Evolutionary conservation across 164 flowering plant species (phyloP).

Genomic region (Malania oleifera): DNA sequence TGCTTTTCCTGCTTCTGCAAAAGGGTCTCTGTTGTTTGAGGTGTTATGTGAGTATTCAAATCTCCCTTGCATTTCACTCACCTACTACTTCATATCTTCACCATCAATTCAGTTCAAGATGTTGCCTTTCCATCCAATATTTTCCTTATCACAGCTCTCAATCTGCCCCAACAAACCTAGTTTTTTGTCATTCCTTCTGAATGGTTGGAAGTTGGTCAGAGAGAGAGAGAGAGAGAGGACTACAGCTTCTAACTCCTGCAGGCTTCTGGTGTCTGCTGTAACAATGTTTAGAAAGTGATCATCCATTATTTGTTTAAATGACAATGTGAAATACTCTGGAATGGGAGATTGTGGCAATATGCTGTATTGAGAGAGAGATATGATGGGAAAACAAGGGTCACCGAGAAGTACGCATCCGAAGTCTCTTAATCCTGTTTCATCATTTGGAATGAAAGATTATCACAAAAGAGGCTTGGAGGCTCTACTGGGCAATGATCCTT

Average conservation of each 20-base stretch:
- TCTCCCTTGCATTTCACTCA: constrained; percentile 31
- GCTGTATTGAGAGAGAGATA: constrained; percentile 6
- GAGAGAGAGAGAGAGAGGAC: neutral
- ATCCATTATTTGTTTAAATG: too few species aligned
- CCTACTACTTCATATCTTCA: constrained; percentile 31
- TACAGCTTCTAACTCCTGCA: neutral
- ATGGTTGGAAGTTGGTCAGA: constrained; percentile 13
- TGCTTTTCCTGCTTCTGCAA: constrained; percentile 15
- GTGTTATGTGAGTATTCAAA: constrained; percentile 10
- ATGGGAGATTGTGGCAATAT: too few species aligned
- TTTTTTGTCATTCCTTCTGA: constrained; percentile 1
- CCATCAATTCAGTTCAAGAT: constrained; percentile 16
- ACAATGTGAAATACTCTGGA: too few species aligned
- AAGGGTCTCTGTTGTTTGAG: constrained; percentile 6
- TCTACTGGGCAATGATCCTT: constrained; percentile 29
- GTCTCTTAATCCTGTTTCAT: constrained; percentile 10
- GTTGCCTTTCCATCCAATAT: constrained; percentile 3
- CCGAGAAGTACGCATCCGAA: constrained; percentile 31
- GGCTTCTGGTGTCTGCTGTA: constrained; percentile 2
- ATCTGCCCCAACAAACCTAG: constrained; percentile 15
- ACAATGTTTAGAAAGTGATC: neutral
- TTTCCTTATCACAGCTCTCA: constrained; percentile 2
- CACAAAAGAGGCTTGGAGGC: constrained; percentile 24
- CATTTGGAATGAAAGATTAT: constrained; percentile 29
- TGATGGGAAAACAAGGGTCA: constrained; percentile 52